Base-by-base conservation (phyloP, 2,329 filamentous ascomycete species). In the Venturia pyrina region DNA sequence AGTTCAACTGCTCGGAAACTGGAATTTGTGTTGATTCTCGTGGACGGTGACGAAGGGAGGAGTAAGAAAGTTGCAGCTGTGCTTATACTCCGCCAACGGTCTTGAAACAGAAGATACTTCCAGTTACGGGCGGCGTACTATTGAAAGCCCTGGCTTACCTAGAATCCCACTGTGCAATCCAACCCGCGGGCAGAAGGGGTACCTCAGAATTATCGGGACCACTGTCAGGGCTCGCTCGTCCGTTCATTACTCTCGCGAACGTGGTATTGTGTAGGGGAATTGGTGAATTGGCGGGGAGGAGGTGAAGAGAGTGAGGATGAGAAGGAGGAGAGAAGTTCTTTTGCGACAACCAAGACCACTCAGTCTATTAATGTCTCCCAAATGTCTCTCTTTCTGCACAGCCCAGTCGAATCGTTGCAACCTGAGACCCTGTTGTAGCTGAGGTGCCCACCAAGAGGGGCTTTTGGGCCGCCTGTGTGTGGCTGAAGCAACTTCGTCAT, bases 121-220 rank as follows among this genome's bases (percentile, higher is more conserved):
- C 53, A 15, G 40, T 15, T 59, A n/a, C 13, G 53, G 40, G 53
- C 19, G 53, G 19, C 19, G 32, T 59, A 17, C n/a, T n/a, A 15
- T 19, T 59, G 8, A 21, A n/a, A n/a, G 28, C 6, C 32, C 32
- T 59, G 53, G 53, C 53, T 59, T 44, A 77, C 76, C 74, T 78
- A 37, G 72, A 74, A 68, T 78, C 76, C 72, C 74, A 78, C 68
- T 78, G 76, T 63, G 76, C 76, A 59, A 77, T 77, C 75, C 75
- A 78, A 70, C 76, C 76, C 61, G 75, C 73, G 64, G 76, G 76
- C 60, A 78, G 70, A 66, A 71, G 70, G 50, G 76, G 76, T 10
- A 67, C 59, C 56, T 75, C 75, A 57, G 72, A 69, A 66, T 72
- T 68, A 68, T 76, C 73, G n/a, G 76, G 76, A 19, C 76, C 76